Percentiles rank a stretch among this genome's conserved stretches.
Conservation (phyloP, 768 basidiomycete genomes). For the Rhizopogon vesiculosus region DNA sequence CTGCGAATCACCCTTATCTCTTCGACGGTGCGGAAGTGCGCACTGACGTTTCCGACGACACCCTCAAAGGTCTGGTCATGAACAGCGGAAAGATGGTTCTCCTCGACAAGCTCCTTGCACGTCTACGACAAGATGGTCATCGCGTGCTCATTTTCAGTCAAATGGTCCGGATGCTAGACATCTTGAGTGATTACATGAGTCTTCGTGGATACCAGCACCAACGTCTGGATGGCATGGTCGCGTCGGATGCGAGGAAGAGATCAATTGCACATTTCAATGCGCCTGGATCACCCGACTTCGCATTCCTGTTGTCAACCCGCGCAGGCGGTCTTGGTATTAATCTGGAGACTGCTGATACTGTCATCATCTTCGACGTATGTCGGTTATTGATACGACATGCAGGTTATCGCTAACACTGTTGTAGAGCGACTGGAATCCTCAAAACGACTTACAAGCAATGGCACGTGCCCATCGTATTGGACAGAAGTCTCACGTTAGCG, state of each 20-base stretch:
- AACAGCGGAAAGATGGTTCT: constrained; percentile 98
- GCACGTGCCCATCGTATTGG: constrained; percentile 98
- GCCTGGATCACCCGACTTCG: constrained; percentile 90
- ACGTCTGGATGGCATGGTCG: constrained; percentile 92
- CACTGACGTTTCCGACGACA: constrained; percentile 67
- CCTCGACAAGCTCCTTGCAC: constrained; percentile 91
- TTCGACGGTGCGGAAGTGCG: constrained; percentile 90
- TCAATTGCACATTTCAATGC: constrained; percentile 97
- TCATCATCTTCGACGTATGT: constrained; percentile 96
- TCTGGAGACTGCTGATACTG: constrained; percentile 96
- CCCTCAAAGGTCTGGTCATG: constrained; percentile 94
- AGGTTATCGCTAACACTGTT: constrained; percentile 8
- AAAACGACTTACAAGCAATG: constrained; percentile 99
- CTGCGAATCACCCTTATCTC: constrained; percentile 95
- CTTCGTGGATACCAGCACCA: constrained; percentile 90
- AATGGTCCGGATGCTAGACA: constrained; percentile 99
- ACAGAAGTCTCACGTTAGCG: constrained; percentile 97
- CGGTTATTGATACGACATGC: neutral
- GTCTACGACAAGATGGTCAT: constrained; percentile 88
- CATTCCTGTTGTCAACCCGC: constrained; percentile 92
- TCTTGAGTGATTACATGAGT: constrained; percentile 94
- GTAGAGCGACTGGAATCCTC: constrained; percentile 97
- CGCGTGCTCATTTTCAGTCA: constrained; percentile 98
- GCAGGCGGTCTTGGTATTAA: constrained; percentile 99
- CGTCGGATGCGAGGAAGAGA: constrained; percentile 90